Percentiles rank a stretch among this genome's conserved stretches.
These are phyloP conservation scores for Pichia sorboxylosa DNA, from an alignment of 1,139 yeast genomes.

Conservation along the genomic window DNA sequence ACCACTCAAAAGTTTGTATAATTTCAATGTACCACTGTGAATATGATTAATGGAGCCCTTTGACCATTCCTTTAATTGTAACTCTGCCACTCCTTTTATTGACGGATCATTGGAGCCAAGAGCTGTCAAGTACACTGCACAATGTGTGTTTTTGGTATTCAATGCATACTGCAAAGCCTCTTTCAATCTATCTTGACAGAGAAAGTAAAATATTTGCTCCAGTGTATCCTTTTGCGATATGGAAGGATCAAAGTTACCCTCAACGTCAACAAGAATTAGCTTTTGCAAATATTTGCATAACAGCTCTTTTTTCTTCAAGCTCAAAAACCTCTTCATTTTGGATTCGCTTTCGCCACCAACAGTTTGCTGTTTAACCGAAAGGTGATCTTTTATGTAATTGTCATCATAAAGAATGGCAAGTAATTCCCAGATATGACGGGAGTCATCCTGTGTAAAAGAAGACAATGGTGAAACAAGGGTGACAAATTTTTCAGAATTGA, in stretches of 20 bases:
- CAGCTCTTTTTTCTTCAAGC: conserved; percentile 32
- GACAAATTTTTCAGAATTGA: conserved; percentile 18
- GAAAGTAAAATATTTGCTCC: conserved; percentile 39
- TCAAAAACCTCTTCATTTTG: conserved; percentile 20
- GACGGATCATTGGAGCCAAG: conserved; percentile 57
- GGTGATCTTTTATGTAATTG: conserved; percentile 9
- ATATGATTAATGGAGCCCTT: conserved; percentile 31
- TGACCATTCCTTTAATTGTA: conserved; percentile 60
- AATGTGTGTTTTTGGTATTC: conserved; percentile 47
- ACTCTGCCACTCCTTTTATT: conserved; percentile 41
- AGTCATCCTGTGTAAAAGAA: conserved; percentile 17
- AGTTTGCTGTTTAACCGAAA: neutral
- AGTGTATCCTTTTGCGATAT: conserved; percentile 23
- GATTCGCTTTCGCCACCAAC: conserved; percentile 8
- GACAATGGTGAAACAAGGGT: conserved; percentile 23
- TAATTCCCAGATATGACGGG: conserved; percentile 34
- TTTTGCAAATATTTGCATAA: conserved; percentile 50
- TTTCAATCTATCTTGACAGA: conserved; percentile 47
- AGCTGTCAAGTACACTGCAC: conserved; percentile 59
- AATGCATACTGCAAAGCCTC: conserved; percentile 55
- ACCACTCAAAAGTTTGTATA: conserved; percentile 61
- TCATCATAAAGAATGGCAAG: conserved; percentile 51
- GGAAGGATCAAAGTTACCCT: conserved; percentile 12
- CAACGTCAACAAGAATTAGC: conserved; percentile 35
- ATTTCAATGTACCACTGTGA: conserved; percentile 42